A percentile compares a stretch with the other conserved stretches of the same genome.
Evolutionary conservation across 2,329 filamentous ascomycete species (phyloP).

Genomic region (Pleoardoris graminearum): DNA sequence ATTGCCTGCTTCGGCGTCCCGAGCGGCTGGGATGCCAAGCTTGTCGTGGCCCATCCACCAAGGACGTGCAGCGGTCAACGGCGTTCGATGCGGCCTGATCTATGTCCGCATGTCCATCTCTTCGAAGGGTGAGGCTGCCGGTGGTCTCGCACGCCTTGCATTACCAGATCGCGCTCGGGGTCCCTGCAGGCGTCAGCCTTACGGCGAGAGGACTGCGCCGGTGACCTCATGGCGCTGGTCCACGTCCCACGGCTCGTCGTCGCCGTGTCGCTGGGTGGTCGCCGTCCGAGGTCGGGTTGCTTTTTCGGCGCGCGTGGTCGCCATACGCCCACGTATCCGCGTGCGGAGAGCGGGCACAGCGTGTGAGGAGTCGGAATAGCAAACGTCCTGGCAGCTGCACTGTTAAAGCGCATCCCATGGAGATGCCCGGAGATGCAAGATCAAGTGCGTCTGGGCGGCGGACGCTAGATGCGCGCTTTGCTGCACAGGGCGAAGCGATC

Average conservation of each 20-base stretch:
- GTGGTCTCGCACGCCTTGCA: not conserved
- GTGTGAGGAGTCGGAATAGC: not conserved
- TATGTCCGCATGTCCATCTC: not conserved
- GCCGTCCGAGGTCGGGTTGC: constrained; percentile 7
- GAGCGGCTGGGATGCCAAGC: constrained; percentile 3
- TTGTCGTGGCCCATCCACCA: not conserved
- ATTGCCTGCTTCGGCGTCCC: constrained; percentile 2
- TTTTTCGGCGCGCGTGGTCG: constrained; percentile 4
- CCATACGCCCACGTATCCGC: not conserved
- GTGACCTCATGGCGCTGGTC: constrained; percentile 21
- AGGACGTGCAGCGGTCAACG: not conserved
- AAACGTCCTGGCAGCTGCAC: constrained; percentile 9
- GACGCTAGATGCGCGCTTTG: constrained; percentile 17
- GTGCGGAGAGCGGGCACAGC: constrained; percentile 13
- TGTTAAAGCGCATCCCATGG: constrained; percentile 28
- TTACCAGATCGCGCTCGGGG: constrained; percentile 5
- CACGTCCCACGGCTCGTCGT: constrained; percentile 26
- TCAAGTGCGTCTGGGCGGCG: constrained; percentile 23
- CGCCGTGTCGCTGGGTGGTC: constrained; percentile 12
- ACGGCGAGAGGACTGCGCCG: constrained; percentile 3
- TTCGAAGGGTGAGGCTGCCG: not conserved
- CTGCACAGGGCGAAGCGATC: constrained; percentile 7
- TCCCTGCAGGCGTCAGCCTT: constrained; percentile 13
- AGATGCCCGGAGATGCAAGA: constrained; percentile 41
- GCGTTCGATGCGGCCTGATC: not conserved